These are phyloP conservation scores for Phytophthora colocasiae DNA, from an alignment of 352 stramenopile genomes.

Conservation along the genomic window DNA sequence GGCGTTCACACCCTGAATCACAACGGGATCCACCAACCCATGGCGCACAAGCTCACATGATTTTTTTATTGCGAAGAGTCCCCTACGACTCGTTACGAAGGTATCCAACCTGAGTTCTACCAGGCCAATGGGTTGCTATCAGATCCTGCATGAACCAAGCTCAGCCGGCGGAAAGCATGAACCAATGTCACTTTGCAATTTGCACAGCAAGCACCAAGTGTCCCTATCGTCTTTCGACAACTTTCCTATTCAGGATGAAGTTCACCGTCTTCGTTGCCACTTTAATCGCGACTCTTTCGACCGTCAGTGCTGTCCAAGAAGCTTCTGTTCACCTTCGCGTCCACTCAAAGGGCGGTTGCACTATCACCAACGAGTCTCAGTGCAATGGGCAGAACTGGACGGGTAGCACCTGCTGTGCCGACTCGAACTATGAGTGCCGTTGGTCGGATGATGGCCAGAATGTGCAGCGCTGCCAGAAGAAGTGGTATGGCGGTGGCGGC, in stretches of 20 bases:
- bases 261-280: conserved; percentile 10
- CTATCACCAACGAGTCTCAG: conserved; percentile 43
- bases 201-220: conserved; percentile 10
- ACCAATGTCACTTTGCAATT: conserved; percentile 20
- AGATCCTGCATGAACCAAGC: not conserved
- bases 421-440: not conserved
- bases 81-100: too few relatives aligned
- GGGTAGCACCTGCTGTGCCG: conserved; percentile 3
- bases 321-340: conserved; percentile 24
- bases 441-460: conserved; percentile 10
- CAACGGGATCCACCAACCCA: too few relatives aligned
- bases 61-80: too few relatives aligned
- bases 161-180: not conserved
- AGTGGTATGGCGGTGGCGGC: not conserved
- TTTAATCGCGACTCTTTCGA: conserved; percentile 3
- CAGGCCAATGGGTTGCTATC: too few relatives aligned
- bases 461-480: conserved; percentile 15
- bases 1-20: too few relatives aligned
- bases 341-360: conserved; percentile 24
- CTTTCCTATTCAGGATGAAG: conserved; percentile 16
- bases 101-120: too few relatives aligned
- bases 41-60: too few relatives aligned
- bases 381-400: conserved; percentile 45
- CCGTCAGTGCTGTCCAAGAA: conserved; percentile 3
- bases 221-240: not conserved